Evolutionary conservation across 257 asterid genomes (phyloP).

Genomic region (Echites panduratus): DNA sequence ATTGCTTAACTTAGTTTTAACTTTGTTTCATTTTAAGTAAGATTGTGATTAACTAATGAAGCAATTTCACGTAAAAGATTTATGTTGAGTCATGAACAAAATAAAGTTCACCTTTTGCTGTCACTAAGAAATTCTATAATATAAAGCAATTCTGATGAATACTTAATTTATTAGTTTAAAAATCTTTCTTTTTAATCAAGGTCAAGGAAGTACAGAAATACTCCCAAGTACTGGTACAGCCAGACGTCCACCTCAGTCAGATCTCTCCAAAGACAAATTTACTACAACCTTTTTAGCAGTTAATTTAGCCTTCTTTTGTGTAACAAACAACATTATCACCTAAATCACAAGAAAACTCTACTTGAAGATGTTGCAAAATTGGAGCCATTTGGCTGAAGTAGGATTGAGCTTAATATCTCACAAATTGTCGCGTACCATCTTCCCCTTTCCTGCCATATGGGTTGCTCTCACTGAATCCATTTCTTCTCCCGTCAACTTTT

Average conservation of each 20-base stretch:
- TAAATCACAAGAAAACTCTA: not conserved
- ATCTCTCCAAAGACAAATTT: not conserved
- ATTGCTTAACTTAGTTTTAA: too few species aligned
- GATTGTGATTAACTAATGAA: too few species aligned
- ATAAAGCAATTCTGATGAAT: too few species aligned
- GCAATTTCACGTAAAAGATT: too few species aligned
- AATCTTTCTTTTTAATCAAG: too few species aligned
- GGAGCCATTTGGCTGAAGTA: not conserved
- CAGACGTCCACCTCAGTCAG: not conserved
- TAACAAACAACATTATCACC: not conserved
- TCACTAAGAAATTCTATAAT: too few species aligned
- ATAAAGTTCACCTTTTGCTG: too few species aligned
- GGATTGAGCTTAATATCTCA: slow-evolving; percentile 40
- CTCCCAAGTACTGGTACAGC: not conserved
- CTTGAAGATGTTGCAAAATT: slow-evolving; percentile 12
- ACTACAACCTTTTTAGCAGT: not conserved
- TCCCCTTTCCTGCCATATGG: slow-evolving; percentile 70
- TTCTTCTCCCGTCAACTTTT: slow-evolving; percentile 39
- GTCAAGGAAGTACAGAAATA: not conserved
- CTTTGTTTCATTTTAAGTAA: too few species aligned
- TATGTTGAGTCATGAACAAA: too few species aligned
- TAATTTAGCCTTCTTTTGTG: not conserved
- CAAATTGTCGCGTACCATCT: slow-evolving; percentile 39
- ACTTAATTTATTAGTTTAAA: too few species aligned
- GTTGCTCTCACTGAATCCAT: slow-evolving; percentile 56